Base-by-base conservation (phyloP, 495 filamentous ascomycete species). In the Penicillium angulare region DNA sequence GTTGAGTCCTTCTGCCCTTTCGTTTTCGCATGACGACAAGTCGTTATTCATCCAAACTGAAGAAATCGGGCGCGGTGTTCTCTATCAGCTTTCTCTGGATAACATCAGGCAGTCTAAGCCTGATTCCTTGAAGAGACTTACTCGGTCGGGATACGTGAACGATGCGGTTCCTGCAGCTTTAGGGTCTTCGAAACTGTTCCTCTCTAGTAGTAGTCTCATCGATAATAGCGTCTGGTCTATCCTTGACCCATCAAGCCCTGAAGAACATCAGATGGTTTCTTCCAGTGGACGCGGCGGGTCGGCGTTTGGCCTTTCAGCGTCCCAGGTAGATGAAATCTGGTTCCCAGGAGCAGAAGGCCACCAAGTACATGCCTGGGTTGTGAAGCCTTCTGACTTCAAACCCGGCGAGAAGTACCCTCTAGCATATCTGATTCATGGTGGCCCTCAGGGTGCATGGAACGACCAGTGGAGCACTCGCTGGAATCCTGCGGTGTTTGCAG, bases 401-500 rank as follows among this genome's bases (percentile, higher is more conserved):
- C 66, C 80, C 6, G 70, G 71, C 10, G 78, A 88, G 63, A 88
- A 85, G 55, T 96, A 95, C 63, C 91, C 90, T 0, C 69, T 97
- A 26, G 83, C 85, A 2, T 90, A 90, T 54, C 61, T 95, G 32
- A 88, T 97, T 41, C 92, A 97, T 55, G 92, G 92, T 43, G 92
- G 92, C 0, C 91, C 91, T 0, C 90, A 96, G 61, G 86, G 87
- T 6, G 85, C 88, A 1, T 95, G 90, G 89, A 79, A 75, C 5
- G 88, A 95, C 60, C 71, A 80, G 23, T 96, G 91, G 91, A 86
- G 80, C 51, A 95, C 88, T 1, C 76, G 92, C 13, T 96, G 92
- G 92, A 97, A 97, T 53, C 90, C 88, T 0, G 89, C 88, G 6
- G 79, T 95, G 4, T 95, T 92, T 62, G 90, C 92, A 3, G 91